Evolutionary conservation across 2,329 filamentous ascomycete genomes (phyloP), one percentile per base, ranked within the genome.

Genomic region (Fusarium nanum): DNA sequence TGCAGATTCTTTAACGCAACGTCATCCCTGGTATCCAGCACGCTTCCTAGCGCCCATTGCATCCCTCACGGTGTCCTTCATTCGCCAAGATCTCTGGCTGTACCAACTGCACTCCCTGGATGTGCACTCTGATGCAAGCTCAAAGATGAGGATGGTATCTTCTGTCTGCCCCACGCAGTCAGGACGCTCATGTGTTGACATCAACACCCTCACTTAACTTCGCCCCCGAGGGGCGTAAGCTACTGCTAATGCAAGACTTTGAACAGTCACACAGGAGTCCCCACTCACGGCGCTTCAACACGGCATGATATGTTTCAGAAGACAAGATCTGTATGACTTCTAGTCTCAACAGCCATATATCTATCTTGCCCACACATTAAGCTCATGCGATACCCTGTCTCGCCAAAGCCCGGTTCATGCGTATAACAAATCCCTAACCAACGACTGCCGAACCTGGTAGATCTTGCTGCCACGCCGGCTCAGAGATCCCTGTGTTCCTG

Each of bases 1-100:
- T 78, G 79, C 77, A 77, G 63, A 40, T 71, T 65, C 65, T 74
- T 73, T 72, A 73, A 67, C 60, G 58, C 54, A 53, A 75, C 69
- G 55, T 65, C 67, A 73, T 54, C 42, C 64, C 55, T 57, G 55
- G 30, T 41, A 32, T 59, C 49, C 23, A 59, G 44, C 42, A 53
- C 54, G 49, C 57, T 54, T 46, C 46, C 54, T 52, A 60, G 72
- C 70, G 72, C 69, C 64, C 62, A 71, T 50, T 53, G 56, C 45
- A 42, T 70, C 67, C 57, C 34, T 50, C 34, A 14, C 27, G 28
- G 32, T 25, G 53, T 37, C n/a, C 14, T 49, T 27, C 23, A 13
- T 46, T 60, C 54, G 54, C 23, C 12, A 25, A 54, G 41, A 55
- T 58, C 56, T 48, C 37, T 61, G 34, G 22, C 32, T 54, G 60